phyloP scores from a whole-genome alignment of 257 asterid species.

The Scutellaria barbata region DNA sequence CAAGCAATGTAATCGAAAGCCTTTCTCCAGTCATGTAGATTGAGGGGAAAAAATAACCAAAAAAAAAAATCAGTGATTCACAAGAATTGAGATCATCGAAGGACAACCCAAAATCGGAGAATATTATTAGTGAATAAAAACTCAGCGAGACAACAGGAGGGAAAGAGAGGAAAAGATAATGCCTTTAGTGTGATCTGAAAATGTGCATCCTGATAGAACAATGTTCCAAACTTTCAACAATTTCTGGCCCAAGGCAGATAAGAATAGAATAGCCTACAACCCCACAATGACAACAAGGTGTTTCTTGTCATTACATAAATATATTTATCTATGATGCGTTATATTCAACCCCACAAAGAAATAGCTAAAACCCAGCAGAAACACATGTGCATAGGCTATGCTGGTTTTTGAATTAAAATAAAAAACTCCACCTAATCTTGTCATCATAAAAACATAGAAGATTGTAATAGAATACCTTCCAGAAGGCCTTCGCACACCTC shows the following conservation, averaged over 20 bases:
- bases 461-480: conserved; percentile 62
- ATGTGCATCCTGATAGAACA: conserved; percentile 6
- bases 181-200: conserved; percentile 8
- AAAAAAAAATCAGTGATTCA: neutral
- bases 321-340: conserved; percentile 11
- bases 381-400: conserved; percentile 28
- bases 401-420: neutral
- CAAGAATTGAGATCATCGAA: conserved; percentile 19
- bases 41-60: neutral
- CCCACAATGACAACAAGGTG: neutral
- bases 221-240: conserved; percentile 11
- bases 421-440: conserved; percentile 13
- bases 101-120: conserved; percentile 17
- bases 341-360: neutral
- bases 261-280: conserved; percentile 5
- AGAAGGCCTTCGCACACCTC: conserved; percentile 92
- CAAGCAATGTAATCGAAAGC: conserved; percentile 16
- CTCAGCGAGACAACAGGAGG: conserved; percentile 9
- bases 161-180: neutral
- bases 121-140: neutral
- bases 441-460: conserved; percentile 19
- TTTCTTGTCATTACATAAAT: conserved; percentile 8
- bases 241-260: conserved; percentile 17
- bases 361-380: conserved; percentile 28
- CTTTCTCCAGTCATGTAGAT: conserved; percentile 13